phyloP scores from a whole-genome alignment of 768 basidiomycete species.

The Amylocystis lapponica region DNA sequence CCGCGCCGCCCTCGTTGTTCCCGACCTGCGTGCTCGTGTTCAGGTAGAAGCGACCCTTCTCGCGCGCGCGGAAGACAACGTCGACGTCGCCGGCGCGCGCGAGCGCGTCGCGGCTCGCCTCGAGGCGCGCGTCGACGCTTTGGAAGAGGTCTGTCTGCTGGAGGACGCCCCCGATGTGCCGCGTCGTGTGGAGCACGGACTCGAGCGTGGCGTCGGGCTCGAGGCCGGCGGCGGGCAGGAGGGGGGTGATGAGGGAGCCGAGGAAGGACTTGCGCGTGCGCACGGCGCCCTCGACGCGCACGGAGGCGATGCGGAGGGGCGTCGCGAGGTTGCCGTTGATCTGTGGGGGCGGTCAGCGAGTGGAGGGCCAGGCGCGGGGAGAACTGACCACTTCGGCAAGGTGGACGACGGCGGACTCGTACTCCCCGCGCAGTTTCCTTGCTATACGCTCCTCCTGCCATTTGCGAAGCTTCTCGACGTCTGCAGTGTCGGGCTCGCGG shows the following conservation, averaged over 20 bases:
- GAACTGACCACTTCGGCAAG: slow-evolving; percentile 57
- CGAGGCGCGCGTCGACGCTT: slow-evolving; percentile 56
- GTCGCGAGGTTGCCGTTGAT: slow-evolving; percentile 62
- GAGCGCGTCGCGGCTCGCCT: slow-evolving; percentile 46
- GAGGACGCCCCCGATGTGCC: slow-evolving; percentile 60
- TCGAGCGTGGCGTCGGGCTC: slow-evolving; percentile 39
- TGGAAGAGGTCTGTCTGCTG: slow-evolving; percentile 75
- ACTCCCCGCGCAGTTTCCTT: slow-evolving; percentile 66
- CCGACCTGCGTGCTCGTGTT: slow-evolving; percentile 89
- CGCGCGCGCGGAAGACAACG: slow-evolving; percentile 70
- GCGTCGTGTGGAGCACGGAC: slow-evolving; percentile 63
- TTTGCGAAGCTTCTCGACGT: slow-evolving; percentile 51
- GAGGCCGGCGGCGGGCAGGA: slow-evolving; percentile 28
- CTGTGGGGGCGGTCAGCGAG: slow-evolving; percentile 29
- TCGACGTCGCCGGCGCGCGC: slow-evolving; percentile 65
- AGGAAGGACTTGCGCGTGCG: slow-evolving; percentile 79
- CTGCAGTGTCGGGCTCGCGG: slow-evolving; percentile 43
- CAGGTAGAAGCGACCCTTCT: slow-evolving; percentile 69
- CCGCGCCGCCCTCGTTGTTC: slow-evolving; percentile 90
- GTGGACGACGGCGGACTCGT: slow-evolving; percentile 61
- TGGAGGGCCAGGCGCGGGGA: not conserved
- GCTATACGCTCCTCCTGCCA: slow-evolving; percentile 76
- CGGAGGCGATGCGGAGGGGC: slow-evolving; percentile 62
- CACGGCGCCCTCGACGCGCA: slow-evolving; percentile 75
- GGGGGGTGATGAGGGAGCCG: slow-evolving; percentile 67